Evolutionary conservation across 2,329 filamentous ascomycete genomes (phyloP).

Genomic region (Fusarium torulosum): DNA sequence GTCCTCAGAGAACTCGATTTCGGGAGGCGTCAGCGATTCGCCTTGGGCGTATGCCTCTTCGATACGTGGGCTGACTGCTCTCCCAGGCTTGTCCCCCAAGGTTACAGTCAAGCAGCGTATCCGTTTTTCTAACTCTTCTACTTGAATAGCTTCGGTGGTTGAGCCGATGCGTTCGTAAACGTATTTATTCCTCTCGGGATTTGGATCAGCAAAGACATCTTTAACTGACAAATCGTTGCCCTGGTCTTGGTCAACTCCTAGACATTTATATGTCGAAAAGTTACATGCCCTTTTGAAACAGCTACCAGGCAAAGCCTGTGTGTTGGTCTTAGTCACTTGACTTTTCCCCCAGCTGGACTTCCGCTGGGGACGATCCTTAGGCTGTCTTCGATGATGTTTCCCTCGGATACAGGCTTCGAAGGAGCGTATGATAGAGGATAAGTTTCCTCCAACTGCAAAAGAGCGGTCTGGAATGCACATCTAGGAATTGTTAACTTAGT

Average conservation of each 20-base stretch:
- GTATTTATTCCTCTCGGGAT: conserved; percentile 16
- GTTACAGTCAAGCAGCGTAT: conserved; percentile 17
- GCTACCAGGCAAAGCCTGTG: not conserved
- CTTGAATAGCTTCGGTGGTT: not conserved
- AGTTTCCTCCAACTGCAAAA: not conserved
- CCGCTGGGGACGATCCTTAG: conserved; percentile 4
- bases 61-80: conserved; percentile 1
- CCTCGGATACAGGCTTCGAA: not conserved
- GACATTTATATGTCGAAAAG: not conserved
- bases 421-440: not conserved
- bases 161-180: conserved; percentile 10
- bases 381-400: conserved; percentile 13
- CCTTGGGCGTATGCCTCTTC: conserved; percentile 38
- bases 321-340: conserved; percentile 20
- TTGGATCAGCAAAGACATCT: not conserved
- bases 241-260: not conserved
- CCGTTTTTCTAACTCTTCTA: conserved; percentile 16
- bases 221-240: not conserved
- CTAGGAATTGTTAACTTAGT: conserved; percentile 9
- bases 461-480: not conserved
- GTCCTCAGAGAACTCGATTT: conserved; percentile 39
- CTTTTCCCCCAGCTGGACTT: conserved; percentile 8
- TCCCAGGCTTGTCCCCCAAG: not conserved
- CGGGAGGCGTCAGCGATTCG: conserved; percentile 35
- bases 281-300: not conserved